phyloP scores from a whole-genome alignment of 2,329 filamentous ascomycete genomes.

The Tolypocladium album region DNA sequence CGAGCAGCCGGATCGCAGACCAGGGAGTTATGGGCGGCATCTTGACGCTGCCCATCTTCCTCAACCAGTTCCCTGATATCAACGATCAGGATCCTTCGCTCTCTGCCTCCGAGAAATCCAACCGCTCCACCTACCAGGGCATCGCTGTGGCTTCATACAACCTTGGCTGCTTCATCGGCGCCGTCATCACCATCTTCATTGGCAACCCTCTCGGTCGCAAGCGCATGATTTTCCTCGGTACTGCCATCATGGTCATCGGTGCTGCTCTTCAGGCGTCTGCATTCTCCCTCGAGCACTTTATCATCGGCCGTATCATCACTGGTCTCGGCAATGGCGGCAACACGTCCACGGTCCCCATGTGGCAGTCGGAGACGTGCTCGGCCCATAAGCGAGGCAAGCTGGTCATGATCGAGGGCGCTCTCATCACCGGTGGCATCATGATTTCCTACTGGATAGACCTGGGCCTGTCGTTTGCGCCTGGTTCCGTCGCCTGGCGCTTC shows the following conservation, averaged over 20 bases:
- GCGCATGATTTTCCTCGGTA: slow-evolving; percentile 48
- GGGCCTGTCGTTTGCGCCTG: slow-evolving; percentile 38
- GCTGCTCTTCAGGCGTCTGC: slow-evolving; percentile 48
- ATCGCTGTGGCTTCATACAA: slow-evolving; percentile 47
- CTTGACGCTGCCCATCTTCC: slow-evolving; percentile 53
- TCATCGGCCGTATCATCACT: slow-evolving; percentile 47
- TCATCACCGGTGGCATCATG: slow-evolving; percentile 47
- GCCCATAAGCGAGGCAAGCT: slow-evolving; percentile 48
- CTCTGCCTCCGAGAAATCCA: slow-evolving; percentile 19
- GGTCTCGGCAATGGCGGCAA: slow-evolving; percentile 48
- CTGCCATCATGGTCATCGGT: slow-evolving; percentile 46
- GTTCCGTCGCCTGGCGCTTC: slow-evolving; percentile 41
- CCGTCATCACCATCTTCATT: slow-evolving; percentile 55
- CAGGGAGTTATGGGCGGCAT: slow-evolving; percentile 69
- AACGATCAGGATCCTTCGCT: slow-evolving; percentile 30
- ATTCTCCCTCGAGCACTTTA: slow-evolving; percentile 41
- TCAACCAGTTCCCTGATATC: slow-evolving; percentile 44
- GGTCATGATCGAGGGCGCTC: slow-evolving; percentile 49
- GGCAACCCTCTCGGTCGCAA: slow-evolving; percentile 52
- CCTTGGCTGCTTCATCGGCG: slow-evolving; percentile 52
- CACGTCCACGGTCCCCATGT: slow-evolving; percentile 46
- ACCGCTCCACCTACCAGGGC: slow-evolving; percentile 40
- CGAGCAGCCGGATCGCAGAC: slow-evolving; percentile 35
- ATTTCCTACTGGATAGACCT: slow-evolving; percentile 52
- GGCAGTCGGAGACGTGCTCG: slow-evolving; percentile 49